A percentile compares a stretch with the other conserved stretches of the same genome.
These are phyloP conservation scores for Stentor roeselii DNA, from an alignment of 73 alveolate genomes.

Conservation along the genomic window DNA sequence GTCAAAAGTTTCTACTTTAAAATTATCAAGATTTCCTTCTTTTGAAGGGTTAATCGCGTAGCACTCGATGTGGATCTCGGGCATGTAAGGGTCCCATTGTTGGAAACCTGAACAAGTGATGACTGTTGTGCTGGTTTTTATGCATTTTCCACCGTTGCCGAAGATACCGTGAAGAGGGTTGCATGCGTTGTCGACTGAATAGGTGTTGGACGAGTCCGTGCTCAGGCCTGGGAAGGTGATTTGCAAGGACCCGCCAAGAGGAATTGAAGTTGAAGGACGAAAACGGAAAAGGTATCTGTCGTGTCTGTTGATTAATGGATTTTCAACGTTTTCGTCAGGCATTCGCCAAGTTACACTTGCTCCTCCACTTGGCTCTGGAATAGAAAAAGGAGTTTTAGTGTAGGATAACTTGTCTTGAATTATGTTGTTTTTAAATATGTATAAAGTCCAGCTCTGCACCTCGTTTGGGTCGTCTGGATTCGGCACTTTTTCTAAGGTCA, in stretches of 20 bases:
- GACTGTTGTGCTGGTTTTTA: neutral
- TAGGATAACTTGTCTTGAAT: constrained; percentile 1
- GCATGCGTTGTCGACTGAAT: constrained; percentile 1
- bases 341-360: neutral
- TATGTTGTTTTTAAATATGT: neutral
- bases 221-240: neutral
- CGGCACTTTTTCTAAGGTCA: neutral
- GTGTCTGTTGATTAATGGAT: neutral
- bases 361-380: neutral
- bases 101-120: constrained; percentile 3
- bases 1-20: neutral
- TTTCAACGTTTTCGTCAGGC: constrained; percentile 12
- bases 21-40: neutral
- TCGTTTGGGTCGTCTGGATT: neutral
- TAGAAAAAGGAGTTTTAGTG: neutral
- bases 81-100: neutral
- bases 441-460: neutral
- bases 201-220: neutral
- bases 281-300: neutral
- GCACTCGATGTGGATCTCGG: neutral
- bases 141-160: neutral
- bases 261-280: neutral
- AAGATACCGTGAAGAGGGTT: neutral
- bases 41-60: neutral
- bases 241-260: neutral